Conservation (phyloP, 495 filamentous ascomycete genomes). For the Mytilinidion resinicola region DNA sequence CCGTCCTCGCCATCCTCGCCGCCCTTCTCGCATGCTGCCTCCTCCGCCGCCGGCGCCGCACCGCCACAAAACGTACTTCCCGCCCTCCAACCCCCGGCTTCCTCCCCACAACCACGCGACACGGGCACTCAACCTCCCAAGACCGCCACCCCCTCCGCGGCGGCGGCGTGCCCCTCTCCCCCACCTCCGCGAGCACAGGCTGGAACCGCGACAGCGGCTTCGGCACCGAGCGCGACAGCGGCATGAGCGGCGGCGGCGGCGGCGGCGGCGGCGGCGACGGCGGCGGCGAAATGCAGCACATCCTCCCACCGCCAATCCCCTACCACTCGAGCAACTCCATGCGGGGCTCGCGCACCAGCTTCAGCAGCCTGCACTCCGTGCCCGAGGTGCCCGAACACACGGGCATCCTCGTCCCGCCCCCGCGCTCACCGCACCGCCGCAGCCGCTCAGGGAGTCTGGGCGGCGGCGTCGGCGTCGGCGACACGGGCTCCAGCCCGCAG, state of each 20-base stretch:
- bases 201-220: background rate
- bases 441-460: conserved; percentile 1
- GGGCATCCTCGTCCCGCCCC: background rate
- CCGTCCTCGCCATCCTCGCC: conserved; percentile 30
- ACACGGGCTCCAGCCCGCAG: too few relatives aligned
- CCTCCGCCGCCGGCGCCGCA: conserved; percentile 31
- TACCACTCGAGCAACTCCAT: conserved; percentile 17
- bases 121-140: background rate
- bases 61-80: conserved; percentile 17
- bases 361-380: conserved; percentile 20
- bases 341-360: conserved; percentile 16
- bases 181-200: background rate
- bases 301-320: conserved; percentile 7
- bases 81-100: conserved; percentile 22
- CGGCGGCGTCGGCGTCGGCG: background rate
- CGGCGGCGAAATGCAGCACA: background rate
- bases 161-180: background rate
- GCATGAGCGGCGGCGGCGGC: background rate
- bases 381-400: conserved; percentile 18
- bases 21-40: conserved; percentile 30
- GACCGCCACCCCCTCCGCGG: background rate
- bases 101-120: conserved; percentile 19
- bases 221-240: background rate
- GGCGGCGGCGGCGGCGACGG: background rate
- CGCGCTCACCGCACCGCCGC: background rate